Evolutionary conservation across 2,329 filamentous ascomycete genomes (phyloP).

Genomic region (Fusarium sp.): DNA sequence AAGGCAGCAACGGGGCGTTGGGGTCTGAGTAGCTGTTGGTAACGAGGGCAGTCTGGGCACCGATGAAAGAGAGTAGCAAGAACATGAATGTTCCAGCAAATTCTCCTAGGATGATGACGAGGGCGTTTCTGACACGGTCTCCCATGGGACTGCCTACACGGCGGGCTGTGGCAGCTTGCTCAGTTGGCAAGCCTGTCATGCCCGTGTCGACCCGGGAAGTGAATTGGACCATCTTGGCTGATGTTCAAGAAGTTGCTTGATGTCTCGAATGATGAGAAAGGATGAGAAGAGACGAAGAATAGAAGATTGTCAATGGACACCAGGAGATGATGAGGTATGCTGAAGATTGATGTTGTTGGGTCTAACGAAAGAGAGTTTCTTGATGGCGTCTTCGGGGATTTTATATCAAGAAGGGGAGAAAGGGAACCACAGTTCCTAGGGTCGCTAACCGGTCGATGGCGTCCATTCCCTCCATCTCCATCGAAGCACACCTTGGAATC

Average conservation of each 20-base stretch:
- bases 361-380: conserved; percentile 12
- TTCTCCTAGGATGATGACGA: conserved; percentile 60
- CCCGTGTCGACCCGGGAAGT: conserved; percentile 5
- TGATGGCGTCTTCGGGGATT: conserved; percentile 16
- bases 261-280: background rate
- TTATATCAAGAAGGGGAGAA: conserved; percentile 24
- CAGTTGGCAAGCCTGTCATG: conserved; percentile 28
- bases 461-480: conserved; percentile 16
- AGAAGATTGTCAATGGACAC: background rate
- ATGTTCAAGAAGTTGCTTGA: background rate
- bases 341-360: conserved; percentile 5
- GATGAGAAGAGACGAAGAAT: background rate
- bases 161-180: conserved; percentile 17
- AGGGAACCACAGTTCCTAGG: background rate
- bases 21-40: conserved; percentile 47
- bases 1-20: conserved; percentile 46
- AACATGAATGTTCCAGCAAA: conserved; percentile 67
- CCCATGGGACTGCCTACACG: conserved; percentile 12
- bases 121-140: conserved; percentile 47
- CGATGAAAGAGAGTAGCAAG: conserved; percentile 58
- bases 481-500: conserved; percentile 24
- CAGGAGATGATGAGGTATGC: background rate
- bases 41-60: conserved; percentile 53
- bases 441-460: background rate
- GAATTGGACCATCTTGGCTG: conserved; percentile 27